Percentiles rank a stretch among this genome's conserved stretches.
Conservation (phyloP, 352 stramenopile species). For the Saprolegnia parasitica region DNA sequence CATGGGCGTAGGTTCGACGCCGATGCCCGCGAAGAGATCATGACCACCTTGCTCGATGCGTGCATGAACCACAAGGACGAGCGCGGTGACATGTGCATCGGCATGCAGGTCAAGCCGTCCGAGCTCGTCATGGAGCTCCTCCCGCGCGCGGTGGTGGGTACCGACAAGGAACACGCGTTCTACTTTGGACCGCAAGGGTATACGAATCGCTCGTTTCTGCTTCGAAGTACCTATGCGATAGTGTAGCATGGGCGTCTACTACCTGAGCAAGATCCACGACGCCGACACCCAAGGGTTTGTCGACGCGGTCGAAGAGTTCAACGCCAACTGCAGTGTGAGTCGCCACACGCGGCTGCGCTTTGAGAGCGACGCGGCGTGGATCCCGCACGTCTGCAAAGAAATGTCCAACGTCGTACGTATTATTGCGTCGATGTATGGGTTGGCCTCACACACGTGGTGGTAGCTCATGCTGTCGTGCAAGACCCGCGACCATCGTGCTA, state of each 20-base stretch:
- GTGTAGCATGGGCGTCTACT: conserved; percentile 27
- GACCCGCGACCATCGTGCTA: conserved; percentile 9
- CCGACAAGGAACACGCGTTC: conserved; percentile 1
- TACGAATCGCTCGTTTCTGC: background rate
- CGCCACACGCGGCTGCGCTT: conserved; percentile 17
- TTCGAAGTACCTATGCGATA: background rate
- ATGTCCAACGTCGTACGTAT: conserved; percentile 16
- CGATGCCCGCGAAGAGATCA: conserved; percentile 5
- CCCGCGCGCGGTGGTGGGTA: background rate
- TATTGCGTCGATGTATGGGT: background rate
- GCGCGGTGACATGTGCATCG: conserved; percentile 10
- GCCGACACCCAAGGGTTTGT: conserved; percentile 14
- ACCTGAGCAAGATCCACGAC: conserved; percentile 21
- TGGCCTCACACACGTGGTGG: background rate
- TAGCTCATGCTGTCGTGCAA: conserved; percentile 27
- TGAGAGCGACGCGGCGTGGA: conserved; percentile 14
- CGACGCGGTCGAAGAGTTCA: conserved; percentile 25
- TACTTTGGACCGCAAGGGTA: conserved; percentile 18
- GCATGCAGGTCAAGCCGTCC: conserved; percentile 14
- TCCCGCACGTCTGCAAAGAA: conserved; percentile 20
- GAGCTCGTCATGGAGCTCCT: conserved; percentile 14
- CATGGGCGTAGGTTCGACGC: conserved; percentile 12
- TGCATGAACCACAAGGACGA: conserved; percentile 11
- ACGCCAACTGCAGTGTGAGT: conserved; percentile 22
- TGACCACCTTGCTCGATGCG: conserved; percentile 20